phyloP scores from a whole-genome alignment of 805 yeast genomes.

The Pichia cephalocereana region DNA sequence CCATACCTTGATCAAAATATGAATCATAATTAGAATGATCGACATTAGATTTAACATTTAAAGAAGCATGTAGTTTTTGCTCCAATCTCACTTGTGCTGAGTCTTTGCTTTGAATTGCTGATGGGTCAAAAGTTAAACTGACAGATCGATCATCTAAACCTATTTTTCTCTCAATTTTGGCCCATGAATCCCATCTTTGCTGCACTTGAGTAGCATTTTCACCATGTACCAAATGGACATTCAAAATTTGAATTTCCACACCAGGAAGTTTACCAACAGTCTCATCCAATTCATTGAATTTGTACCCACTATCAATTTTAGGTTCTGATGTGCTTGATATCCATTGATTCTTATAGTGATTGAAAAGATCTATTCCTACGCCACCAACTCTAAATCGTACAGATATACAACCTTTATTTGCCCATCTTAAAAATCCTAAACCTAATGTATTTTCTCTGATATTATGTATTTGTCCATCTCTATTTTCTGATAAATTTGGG shows the following conservation, averaged over 20 bases:
- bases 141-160: slow-evolving; percentile 9
- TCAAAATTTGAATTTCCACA: slow-evolving; percentile 29
- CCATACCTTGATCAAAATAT: not conserved
- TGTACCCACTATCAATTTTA: too few species aligned
- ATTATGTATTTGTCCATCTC: slow-evolving; percentile 31
- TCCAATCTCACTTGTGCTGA: slow-evolving; percentile 2
- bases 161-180: slow-evolving; percentile 9
- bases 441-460: slow-evolving; percentile 38
- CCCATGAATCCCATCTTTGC: slow-evolving; percentile 12
- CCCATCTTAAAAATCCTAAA: slow-evolving; percentile 52
- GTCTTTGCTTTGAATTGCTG: not conserved
- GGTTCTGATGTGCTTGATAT: too few species aligned
- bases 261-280: slow-evolving; percentile 22
- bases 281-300: slow-evolving; percentile 4
- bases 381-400: slow-evolving; percentile 34
- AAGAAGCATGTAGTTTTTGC: not conserved
- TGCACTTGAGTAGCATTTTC: slow-evolving; percentile 14
- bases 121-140: slow-evolving; percentile 2
- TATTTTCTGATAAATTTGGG: slow-evolving; percentile 6
- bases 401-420: slow-evolving; percentile 52
- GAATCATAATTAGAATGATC: not conserved
- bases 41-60: not conserved
- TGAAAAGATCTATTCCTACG: slow-evolving; percentile 11
- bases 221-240: slow-evolving; percentile 50
- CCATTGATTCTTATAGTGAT: not conserved